Evolutionary conservation across 441 rosid genomes (phyloP), one percentile per base, ranked within the genome.

Genomic region (Pelargonium cotyledonis): DNA sequence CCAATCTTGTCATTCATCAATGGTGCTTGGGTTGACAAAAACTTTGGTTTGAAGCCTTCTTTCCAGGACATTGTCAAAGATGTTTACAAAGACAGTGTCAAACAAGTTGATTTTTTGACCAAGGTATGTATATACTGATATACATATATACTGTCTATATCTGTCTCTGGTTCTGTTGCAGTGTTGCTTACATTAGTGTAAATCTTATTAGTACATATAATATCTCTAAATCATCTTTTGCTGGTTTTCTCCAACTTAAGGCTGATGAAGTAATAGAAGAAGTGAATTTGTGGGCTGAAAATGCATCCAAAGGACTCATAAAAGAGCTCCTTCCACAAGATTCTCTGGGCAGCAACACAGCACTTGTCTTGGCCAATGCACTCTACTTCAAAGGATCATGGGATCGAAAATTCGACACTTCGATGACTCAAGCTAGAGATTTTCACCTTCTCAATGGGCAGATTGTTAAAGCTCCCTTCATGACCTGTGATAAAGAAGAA

Each of bases 21-120:
- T 51, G 78, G 85, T 4, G 77, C 65, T 44, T 81, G 86, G 86
- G 43, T 83, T 2, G 71, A 76, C 15, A 14, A 68, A 66, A 41
- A 69, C 0, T 44, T 72, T 12, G 1, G 12, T 6, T 6, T 78
- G 65, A 81, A 80, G 70, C 79, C 81, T 46, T 40, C 77, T 29
- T 84, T 78, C 63, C 23, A 67, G 66, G 67, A 68, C 15, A 35
- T 73, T n/a, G 72, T 55, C 47, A 47, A 31, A 16, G 40, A 7
- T 43, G 74, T 74, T 44, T 80, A 78, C 46, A 57, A 57, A 35
- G 85, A 79, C 23, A 72, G 14, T 16, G 65, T 70, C 23, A 70
- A 73, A 63, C 18, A 53, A 55, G 61, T 67, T 63, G 83, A 79
- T 72, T 80, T 80, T 47, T 16, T 47, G 14, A 47, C 55, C 55